phyloP scores from a whole-genome alignment of 1,139 yeast species.

The Kodamaea suecica region DNA sequence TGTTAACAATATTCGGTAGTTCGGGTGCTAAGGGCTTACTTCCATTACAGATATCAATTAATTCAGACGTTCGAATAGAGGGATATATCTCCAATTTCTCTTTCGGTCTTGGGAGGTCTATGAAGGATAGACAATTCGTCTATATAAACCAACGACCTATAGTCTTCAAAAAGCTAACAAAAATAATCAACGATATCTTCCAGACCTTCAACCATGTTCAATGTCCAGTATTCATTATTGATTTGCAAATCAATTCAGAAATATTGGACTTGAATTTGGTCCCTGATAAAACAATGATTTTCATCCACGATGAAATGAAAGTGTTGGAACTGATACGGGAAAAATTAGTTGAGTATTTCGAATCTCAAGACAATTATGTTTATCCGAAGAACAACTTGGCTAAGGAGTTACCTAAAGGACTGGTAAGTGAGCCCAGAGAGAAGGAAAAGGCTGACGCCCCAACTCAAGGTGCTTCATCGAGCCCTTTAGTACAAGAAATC shows the following conservation, averaged over 20 bases:
- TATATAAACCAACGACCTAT: conserved; percentile 80
- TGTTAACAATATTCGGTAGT: conserved; percentile 69
- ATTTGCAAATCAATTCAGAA: conserved; percentile 52
- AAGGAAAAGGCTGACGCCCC: background rate
- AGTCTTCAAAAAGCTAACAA: conserved; percentile 50
- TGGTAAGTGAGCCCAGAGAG: too few species aligned
- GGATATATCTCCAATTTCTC: conserved; percentile 77
- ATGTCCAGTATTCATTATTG: conserved; percentile 65
- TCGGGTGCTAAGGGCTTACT: conserved; percentile 57
- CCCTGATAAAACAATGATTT: conserved; percentile 79
- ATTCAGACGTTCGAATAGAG: conserved; percentile 26
- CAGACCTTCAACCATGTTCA: conserved; percentile 69
- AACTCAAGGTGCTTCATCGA: too few species aligned
- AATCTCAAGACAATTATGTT: conserved; percentile 40
- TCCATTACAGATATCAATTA: conserved; percentile 35
- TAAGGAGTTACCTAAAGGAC: too few species aligned
- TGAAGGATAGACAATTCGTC: conserved; percentile 71
- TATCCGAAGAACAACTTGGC: conserved; percentile 27
- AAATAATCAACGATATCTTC: conserved; percentile 70
- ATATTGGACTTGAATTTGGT: conserved; percentile 80
- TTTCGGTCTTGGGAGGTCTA: conserved; percentile 64
- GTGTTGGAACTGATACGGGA: conserved; percentile 52
- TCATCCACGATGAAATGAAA: conserved; percentile 62
- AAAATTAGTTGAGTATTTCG: conserved; percentile 40
- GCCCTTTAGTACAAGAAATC: too few species aligned